phyloP scores from a whole-genome alignment of 192 early-diverging fungal genomes.

The Diversispora epigaea region DNA sequence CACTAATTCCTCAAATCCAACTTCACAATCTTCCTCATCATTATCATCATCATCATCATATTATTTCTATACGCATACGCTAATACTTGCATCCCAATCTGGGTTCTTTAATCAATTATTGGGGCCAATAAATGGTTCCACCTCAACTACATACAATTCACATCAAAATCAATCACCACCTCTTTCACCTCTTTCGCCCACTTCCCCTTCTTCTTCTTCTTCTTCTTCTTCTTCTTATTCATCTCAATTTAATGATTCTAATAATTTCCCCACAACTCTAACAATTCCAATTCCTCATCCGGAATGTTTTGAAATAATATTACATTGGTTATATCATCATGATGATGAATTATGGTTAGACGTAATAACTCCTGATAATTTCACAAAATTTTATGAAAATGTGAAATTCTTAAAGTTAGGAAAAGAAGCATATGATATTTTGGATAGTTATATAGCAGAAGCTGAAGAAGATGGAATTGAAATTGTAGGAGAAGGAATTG shows the following conservation, averaged over 20 bases:
- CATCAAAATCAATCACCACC: no score
- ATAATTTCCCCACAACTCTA: background rate
- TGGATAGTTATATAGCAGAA: slow-evolving; percentile 14
- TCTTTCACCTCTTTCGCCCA: no score
- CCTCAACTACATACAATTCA: background rate
- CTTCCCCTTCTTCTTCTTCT: no score
- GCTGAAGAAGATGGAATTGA: slow-evolving; percentile 1
- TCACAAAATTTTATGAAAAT: slow-evolving; percentile 15
- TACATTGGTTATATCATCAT: slow-evolving; percentile 31
- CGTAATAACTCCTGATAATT: slow-evolving; percentile 17
- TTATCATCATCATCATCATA: background rate
- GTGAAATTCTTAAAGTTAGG: slow-evolving; percentile 23
- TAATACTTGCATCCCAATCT: slow-evolving; percentile 11
- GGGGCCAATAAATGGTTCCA: slow-evolving; percentile 5
- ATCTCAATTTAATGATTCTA: no score
- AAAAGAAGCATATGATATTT: slow-evolving; percentile 29
- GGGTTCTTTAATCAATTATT: slow-evolving; percentile 26
- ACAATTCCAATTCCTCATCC: slow-evolving; percentile 20
- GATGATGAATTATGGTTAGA: slow-evolving; percentile 29
- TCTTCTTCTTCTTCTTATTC: background rate
- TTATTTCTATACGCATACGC: background rate
- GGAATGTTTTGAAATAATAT: slow-evolving; percentile 13
- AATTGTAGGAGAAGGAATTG: no score
- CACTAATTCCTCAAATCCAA: background rate
- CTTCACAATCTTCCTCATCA: background rate